Evolutionary conservation across 129 eudicot species (phyloP).

Genomic region (Escallonia rubra): DNA sequence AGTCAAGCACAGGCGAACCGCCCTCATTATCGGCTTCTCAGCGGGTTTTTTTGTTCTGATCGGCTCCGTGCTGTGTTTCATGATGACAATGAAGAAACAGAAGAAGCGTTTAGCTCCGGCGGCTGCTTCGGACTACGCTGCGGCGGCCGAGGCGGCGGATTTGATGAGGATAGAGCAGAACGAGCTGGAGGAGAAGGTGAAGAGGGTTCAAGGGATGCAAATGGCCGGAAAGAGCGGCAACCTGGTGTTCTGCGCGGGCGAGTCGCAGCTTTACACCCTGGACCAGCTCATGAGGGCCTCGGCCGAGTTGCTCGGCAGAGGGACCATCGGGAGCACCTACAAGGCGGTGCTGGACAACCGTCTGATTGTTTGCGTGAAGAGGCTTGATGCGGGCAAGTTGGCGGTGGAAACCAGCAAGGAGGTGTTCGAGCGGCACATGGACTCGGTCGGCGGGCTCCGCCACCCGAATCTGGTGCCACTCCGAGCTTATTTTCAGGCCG

Average conservation of each 20-base stretch:
- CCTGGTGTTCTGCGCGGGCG: conserved; percentile 72
- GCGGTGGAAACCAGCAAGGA: conserved; percentile 45
- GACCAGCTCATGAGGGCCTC: conserved; percentile 86
- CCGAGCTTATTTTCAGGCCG: conserved; percentile 75
- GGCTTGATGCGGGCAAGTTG: conserved; percentile 59
- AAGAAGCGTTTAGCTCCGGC: conserved; percentile 13
- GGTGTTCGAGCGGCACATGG: conserved; percentile 70
- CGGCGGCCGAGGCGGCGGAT: conserved; percentile 60
- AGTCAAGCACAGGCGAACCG: conserved; percentile 22
- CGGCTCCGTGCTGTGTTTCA: conserved; percentile 28
- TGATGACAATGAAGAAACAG: conserved; percentile 18
- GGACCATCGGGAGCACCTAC: conserved; percentile 66
- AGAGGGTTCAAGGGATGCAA: conserved; percentile 42
- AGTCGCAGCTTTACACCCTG: conserved; percentile 47
- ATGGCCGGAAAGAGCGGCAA: conserved; percentile 61
- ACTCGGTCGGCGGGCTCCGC: conserved; percentile 71
- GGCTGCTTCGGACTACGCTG: conserved; percentile 29
- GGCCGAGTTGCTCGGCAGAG: conserved; percentile 85
- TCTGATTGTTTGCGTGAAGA: conserved; percentile 73
- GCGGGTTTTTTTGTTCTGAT: conserved; percentile 28
- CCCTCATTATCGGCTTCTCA: conserved; percentile 41
- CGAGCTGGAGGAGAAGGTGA: conserved; percentile 72
- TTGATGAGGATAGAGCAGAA: conserved; percentile 70
- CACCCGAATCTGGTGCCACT: conserved; percentile 84
- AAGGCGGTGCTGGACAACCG: conserved; percentile 84